Evolutionary conservation across 257 asterid species (phyloP).

Genomic region (Echites panduratus): DNA sequence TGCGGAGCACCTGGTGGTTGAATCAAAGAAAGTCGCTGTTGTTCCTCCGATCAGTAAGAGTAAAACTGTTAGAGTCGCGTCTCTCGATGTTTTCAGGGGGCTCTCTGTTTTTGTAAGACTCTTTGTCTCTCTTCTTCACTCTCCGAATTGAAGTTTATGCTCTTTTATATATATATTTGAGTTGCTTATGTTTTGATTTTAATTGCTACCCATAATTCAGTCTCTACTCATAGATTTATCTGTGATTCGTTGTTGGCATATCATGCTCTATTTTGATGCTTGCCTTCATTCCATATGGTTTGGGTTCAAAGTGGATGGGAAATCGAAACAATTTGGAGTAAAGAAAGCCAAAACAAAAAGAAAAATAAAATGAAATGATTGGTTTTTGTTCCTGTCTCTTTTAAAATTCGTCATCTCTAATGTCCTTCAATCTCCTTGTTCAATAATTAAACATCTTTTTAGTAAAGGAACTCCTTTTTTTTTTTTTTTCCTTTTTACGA

Average conservation of each 20-base stretch:
- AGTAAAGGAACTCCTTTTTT: neutral
- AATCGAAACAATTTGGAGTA: neutral
- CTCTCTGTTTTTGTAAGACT: constrained; percentile 57
- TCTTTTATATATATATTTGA: too few relatives aligned
- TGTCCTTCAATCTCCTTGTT: neutral
- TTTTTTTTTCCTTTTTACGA: neutral
- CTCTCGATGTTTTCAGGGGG: constrained; percentile 74
- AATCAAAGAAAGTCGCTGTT: constrained; percentile 14
- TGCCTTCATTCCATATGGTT: neutral
- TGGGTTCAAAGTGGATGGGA: neutral
- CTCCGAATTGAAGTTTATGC: neutral
- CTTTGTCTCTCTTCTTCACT: neutral
- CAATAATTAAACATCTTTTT: neutral
- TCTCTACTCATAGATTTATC: neutral
- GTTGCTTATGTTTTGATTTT: neutral
- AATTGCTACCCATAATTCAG: neutral
- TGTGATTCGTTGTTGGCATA: neutral
- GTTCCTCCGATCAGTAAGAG: constrained; percentile 11
- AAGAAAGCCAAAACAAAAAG: too few relatives aligned
- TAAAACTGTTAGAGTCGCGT: constrained; percentile 48
- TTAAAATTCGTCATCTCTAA: neutral
- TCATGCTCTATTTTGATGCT: neutral
- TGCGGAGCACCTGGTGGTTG: neutral
- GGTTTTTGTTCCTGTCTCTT: neutral
- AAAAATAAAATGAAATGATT: neutral